phyloP scores from a whole-genome alignment of 2,329 filamentous ascomycete genomes.

The Diaporthe ilicicola region DNA sequence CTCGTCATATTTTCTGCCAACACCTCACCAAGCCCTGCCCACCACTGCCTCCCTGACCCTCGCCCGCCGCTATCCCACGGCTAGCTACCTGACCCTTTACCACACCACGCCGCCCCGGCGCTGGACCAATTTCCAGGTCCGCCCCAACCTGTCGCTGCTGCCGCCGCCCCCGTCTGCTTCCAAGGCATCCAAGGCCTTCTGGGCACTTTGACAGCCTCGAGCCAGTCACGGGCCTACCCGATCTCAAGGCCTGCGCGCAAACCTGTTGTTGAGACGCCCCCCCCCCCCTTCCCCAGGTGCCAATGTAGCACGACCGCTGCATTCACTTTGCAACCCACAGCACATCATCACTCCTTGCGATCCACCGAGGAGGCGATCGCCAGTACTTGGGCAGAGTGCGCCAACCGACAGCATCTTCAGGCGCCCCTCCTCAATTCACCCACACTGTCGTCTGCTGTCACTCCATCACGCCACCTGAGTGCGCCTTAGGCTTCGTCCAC shows the following conservation, averaged over 20 bases:
- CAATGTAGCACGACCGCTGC: conserved; percentile 31
- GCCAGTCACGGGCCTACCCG: conserved; percentile 15
- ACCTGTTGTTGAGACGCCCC: conserved; percentile 4
- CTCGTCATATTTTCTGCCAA: conserved; percentile 15
- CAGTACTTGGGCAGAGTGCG: conserved; percentile 15
- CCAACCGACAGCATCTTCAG: conserved; percentile 9
- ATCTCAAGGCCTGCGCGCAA: conserved; percentile 17
- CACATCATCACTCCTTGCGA: conserved; percentile 19
- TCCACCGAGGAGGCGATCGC: conserved; percentile 10
- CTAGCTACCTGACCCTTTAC: conserved; percentile 17
- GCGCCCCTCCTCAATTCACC: neutral
- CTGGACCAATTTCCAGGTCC: conserved; percentile 3
- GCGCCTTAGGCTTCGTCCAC: neutral
- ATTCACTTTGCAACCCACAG: conserved; percentile 21
- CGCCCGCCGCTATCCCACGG: neutral
- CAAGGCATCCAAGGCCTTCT: neutral
- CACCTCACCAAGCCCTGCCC: conserved; percentile 2
- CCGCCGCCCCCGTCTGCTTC: neutral
- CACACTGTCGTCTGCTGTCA: conserved; percentile 3
- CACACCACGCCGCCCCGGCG: conserved; percentile 13
- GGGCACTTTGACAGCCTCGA: conserved; percentile 10
- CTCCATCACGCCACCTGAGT: conserved; percentile 3
- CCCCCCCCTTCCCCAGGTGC: neutral
- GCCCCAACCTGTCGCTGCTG: neutral
- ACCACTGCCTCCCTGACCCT: conserved; percentile 17